Evolutionary conservation across 2,329 filamentous ascomycete genomes (phyloP), one percentile per base, ranked within the genome.

Genomic region (Colletotrichum lini): DNA sequence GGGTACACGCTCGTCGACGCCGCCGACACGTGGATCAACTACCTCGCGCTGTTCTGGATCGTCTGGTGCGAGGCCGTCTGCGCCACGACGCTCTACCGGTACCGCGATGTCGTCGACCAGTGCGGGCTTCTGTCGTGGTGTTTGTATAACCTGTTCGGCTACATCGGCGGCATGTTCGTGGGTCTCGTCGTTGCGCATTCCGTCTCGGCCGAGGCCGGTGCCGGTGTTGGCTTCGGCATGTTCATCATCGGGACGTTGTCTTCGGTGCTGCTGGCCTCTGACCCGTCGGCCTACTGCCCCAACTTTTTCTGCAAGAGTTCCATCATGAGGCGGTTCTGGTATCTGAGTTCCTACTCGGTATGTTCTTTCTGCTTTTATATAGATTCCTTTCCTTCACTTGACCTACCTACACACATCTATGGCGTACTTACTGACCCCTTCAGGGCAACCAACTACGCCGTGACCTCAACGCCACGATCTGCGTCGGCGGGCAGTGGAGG

Each of bases 11-110:
- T 86, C 0, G 80, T 89, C 0, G 84, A 87, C 66, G 87, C 85
- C 0, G 81, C 88, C 4, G 87, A 89, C 60, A 79, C 82, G 12
- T 89, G 84, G 80, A 82, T 88, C 73, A 89, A 88, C 75, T 86
- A 88, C 61, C 74, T 87, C 3, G 79, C 84, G 13, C 78, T 89
- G 13, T 82, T 89, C 70, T 84, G 89, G 75, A 82, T 88, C 53
- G 81, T 89, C 68, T 82, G 85, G 83, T 77, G 83, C 53, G 78
- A 89, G 80, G 78, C 86, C 56, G 80, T 88, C 60, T 83, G 83
- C 70, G 81, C 86, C 1, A 89, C 84, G 0, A 88, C 82, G 0
- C 80, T 87, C 0, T 88, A 87, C 69, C 83, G 85, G 18, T 88
- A 84, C 79, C 80, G 78, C 15, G 80, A 86, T 58, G 79, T 87